These are phyloP conservation scores for Plasmodium falciparum DNA, from an alignment of 169 alveolate genomes.

Conservation along the genomic window DNA sequence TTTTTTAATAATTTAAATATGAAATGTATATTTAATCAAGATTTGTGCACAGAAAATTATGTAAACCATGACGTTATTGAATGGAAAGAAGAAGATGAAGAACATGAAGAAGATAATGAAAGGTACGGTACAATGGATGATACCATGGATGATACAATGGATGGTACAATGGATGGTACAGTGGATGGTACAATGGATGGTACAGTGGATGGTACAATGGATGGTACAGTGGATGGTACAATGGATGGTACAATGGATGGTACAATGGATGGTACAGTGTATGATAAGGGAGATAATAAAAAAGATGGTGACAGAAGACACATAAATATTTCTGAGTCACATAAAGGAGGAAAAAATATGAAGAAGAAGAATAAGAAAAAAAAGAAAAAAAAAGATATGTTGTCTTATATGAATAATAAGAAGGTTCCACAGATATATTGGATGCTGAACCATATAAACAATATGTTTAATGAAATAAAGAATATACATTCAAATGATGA, in stretches of 20 bases:
- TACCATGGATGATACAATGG: too few relatives aligned
- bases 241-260: too few relatives aligned
- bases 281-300: too few relatives aligned
- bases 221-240: too few relatives aligned
- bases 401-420: slow-evolving; percentile 59
- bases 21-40: slow-evolving; percentile 4
- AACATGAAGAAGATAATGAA: neutral
- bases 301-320: too few relatives aligned
- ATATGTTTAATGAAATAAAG: slow-evolving; percentile 37
- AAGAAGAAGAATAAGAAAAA: slow-evolving; percentile 29
- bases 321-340: neutral
- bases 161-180: too few relatives aligned
- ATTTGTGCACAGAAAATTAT: neutral
- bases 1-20: slow-evolving; percentile 21
- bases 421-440: slow-evolving; percentile 71
- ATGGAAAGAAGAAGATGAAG: neutral
- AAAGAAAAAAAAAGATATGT: slow-evolving; percentile 65
- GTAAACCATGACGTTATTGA: neutral
- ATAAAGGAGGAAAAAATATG: neutral
- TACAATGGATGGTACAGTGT: too few relatives aligned
- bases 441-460: slow-evolving; percentile 70
- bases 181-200: too few relatives aligned
- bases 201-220: too few relatives aligned
- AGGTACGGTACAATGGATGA: too few relatives aligned
- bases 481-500: slow-evolving; percentile 13